phyloP scores from a whole-genome alignment of 495 filamentous ascomycete genomes.

The Talaromyces proteolyticus region DNA sequence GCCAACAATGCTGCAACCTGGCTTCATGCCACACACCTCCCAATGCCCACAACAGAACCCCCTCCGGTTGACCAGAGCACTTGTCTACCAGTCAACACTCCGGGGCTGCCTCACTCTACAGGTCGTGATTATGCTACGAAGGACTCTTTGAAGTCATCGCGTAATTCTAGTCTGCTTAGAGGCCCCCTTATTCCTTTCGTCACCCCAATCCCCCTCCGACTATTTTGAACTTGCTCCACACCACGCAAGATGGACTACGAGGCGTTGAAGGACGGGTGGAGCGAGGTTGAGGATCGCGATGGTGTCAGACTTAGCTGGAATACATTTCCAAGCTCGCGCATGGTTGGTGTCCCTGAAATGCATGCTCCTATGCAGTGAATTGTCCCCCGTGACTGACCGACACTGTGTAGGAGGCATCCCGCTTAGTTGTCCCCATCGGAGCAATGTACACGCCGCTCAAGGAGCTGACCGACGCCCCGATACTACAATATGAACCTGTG shows the following conservation, averaged over 20 bases:
- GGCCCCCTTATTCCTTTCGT: slow-evolving; percentile 2
- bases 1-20: slow-evolving; percentile 44
- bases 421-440: slow-evolving; percentile 95
- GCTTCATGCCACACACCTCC: slow-evolving; percentile 27
- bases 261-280: slow-evolving; percentile 92
- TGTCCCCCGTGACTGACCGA: neutral
- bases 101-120: slow-evolving; percentile 14
- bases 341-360: slow-evolving; percentile 51
- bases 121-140: slow-evolving; percentile 26
- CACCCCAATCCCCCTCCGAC: slow-evolving; percentile 5
- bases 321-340: slow-evolving; percentile 96
- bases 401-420: slow-evolving; percentile 75
- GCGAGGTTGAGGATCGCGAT: slow-evolving; percentile 94
- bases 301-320: slow-evolving; percentile 98
- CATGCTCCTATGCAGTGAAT: slow-evolving; percentile 7
- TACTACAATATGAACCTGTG: slow-evolving; percentile 94
- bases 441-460: slow-evolving; percentile 96
- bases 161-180: neutral
- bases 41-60: slow-evolving; percentile 7
- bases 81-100: neutral
- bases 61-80: slow-evolving; percentile 7
- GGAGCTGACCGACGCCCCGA: slow-evolving; percentile 82
- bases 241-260: slow-evolving; percentile 65
- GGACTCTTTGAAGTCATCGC: slow-evolving; percentile 7
- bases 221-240: slow-evolving; percentile 10